phyloP scores from a whole-genome alignment of 2,329 filamentous ascomycete genomes.

The Rutstroemia sp. region DNA sequence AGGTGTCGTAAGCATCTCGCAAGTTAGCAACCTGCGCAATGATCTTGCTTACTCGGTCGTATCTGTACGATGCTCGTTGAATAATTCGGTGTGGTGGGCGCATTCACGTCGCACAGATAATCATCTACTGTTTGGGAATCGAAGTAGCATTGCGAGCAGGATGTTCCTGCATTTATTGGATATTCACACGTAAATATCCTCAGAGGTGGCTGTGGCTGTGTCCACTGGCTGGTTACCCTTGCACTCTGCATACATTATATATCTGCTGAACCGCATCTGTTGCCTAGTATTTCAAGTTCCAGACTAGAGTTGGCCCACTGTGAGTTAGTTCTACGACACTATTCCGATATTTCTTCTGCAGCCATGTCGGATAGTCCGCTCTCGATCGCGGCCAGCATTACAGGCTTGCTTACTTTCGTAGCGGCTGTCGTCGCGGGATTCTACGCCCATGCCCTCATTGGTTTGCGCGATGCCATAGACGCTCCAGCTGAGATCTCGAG shows the following conservation, averaged over 20 bases:
- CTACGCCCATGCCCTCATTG: slow-evolving; percentile 14
- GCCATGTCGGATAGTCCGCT: slow-evolving; percentile 5
- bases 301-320: too few relatives aligned
- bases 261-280: slow-evolving; percentile 1
- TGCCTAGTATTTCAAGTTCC: not conserved
- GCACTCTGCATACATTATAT: not conserved
- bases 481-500: slow-evolving; percentile 17
- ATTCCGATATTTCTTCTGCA: not conserved
- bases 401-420: slow-evolving; percentile 18
- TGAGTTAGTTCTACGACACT: too few relatives aligned
- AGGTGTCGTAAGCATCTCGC: too few relatives aligned
- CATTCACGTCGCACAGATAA: not conserved
- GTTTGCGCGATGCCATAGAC: slow-evolving; percentile 17
- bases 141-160: not conserved
- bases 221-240: not conserved
- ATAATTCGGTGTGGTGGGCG: too few relatives aligned
- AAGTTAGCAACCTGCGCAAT: too few relatives aligned
- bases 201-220: not conserved
- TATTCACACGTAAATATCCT: not conserved
- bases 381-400: slow-evolving; percentile 15
- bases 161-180: slow-evolving; percentile 9
- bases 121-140: not conserved
- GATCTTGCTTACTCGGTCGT: too few relatives aligned
- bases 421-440: slow-evolving; percentile 16
- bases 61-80: too few relatives aligned